Base-by-base conservation (phyloP, 805 yeast species). In the Kuraishia capsulata region DNA sequence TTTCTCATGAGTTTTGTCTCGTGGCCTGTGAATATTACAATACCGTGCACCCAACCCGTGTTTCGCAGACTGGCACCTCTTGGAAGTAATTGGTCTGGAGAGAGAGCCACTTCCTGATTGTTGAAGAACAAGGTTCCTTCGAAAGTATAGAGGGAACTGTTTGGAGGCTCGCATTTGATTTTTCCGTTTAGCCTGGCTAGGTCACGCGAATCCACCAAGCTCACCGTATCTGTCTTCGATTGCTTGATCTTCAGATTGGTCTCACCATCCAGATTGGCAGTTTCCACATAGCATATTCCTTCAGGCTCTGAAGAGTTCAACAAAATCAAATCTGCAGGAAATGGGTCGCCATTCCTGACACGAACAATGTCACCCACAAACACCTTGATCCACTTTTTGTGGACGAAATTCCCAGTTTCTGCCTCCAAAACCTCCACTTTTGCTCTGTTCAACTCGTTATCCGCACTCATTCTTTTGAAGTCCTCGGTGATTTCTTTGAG, bases 1-100 rank as follows among this genome's bases (percentile, higher is more conserved):
- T 92, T 92, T 56, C 98, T 77, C 97, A 92, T 90, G 47, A 92
- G 69, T 53, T 92, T 92, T 0, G 99, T 92, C 62, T 92, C 98
- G 57, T 94, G 99, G 17, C 99, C 99, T 0, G 99, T 92, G 57
- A 90, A 92, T 1, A 92, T 76, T 2, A 86, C 97, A 37, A 87
- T 69, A 18, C 98, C 99, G 50, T 85, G 85, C 32, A 92, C 77
- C 97, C 96, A 92, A 32, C 79, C 84, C 0, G 99, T 94, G 54
- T 92, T 92, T 59, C 97, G 73, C 44, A 92, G 67, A 3, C 92
- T 87, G 4, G 99, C 98, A 44, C 99, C 99, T 63, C 99, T 76
- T 41, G 92, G 67, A 30, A 94, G 66, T 65, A 94, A 62, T 56
- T 90, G 98, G 33, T 90, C 97, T 0, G 98, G 97, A 5, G 81